A percentile compares a stretch with the other conserved stretches of the same genome.
Conservation (phyloP, 192 early-diverging fungal species). For the Backusella australiensis region DNA sequence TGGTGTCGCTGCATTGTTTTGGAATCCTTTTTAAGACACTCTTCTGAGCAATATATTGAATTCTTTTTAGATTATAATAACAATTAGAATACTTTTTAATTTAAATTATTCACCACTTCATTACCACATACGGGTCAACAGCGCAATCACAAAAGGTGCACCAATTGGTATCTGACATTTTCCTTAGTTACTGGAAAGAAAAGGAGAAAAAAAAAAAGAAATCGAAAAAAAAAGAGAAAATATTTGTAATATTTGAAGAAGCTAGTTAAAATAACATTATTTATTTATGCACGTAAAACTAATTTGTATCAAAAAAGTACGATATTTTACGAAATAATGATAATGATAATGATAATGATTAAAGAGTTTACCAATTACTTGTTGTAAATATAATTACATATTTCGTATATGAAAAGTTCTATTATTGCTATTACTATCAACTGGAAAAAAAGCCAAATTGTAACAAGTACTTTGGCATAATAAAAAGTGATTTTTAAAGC, state of each 20-base stretch:
- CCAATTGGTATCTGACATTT: slow-evolving; percentile 32
- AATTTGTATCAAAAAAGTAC: neutral
- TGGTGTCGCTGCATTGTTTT: neutral
- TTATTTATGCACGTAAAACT: slow-evolving; percentile 2
- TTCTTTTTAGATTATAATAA: neutral
- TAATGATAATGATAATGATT: neutral
- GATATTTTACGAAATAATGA: neutral
- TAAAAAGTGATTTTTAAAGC: neutral
- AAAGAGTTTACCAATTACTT: no score
- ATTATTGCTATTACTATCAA: neutral
- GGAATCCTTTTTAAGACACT: neutral
- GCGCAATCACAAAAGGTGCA: slow-evolving; percentile 28
- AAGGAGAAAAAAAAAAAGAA: slow-evolving; percentile 7
- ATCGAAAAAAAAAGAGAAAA: neutral
- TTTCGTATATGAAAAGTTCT: no score
- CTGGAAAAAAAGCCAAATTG: no score
- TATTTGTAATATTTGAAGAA: neutral
- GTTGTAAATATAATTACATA: no score
- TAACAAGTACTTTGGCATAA: neutral
- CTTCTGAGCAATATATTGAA: slow-evolving; percentile 6
- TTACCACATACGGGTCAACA: slow-evolving; percentile 24
- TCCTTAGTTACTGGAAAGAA: neutral
- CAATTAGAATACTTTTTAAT: neutral
- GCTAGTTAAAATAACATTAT: slow-evolving; percentile 2
- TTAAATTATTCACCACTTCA: neutral